phyloP scores from a whole-genome alignment of 371 early-diverging fungal species.

The Paramicrosporidium saccamoebae region DNA sequence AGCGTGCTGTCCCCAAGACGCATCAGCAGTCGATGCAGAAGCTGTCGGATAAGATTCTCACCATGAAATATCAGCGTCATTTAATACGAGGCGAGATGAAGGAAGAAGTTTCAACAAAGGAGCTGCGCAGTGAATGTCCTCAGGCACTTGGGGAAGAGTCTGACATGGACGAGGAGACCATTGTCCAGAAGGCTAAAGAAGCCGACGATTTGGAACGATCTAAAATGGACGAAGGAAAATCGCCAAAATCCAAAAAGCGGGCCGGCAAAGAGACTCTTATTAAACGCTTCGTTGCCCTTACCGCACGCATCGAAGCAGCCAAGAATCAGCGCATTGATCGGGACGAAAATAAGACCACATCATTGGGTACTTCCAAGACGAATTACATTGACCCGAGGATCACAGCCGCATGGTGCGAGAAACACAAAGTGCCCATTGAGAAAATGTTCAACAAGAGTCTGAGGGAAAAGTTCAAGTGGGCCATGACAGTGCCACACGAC shows the following conservation, averaged over 20 bases:
- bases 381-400: slow-evolving; percentile 95
- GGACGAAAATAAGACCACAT: slow-evolving; percentile 89
- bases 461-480: slow-evolving; percentile 86
- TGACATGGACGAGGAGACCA: slow-evolving; percentile 50
- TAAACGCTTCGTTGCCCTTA: slow-evolving; percentile 4
- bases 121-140: slow-evolving; percentile 26
- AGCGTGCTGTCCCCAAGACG: slow-evolving; percentile 44
- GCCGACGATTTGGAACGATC: slow-evolving; percentile 34
- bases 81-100: slow-evolving; percentile 21
- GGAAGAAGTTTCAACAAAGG: slow-evolving; percentile 25
- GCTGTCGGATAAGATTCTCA: slow-evolving; percentile 42
- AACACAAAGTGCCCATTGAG: slow-evolving; percentile 48
- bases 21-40: slow-evolving; percentile 39
- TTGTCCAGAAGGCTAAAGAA: slow-evolving; percentile 13
- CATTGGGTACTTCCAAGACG: slow-evolving; percentile 80
- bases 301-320: slow-evolving; percentile 5
- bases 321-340: slow-evolving; percentile 23
- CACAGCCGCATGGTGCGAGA: slow-evolving; percentile 64
- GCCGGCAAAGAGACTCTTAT: slow-evolving; percentile 14
- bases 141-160: slow-evolving; percentile 23
- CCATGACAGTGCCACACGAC: slow-evolving; percentile 26
- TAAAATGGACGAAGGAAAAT: slow-evolving; percentile 16
- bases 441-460: slow-evolving; percentile 67
- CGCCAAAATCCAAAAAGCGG: slow-evolving; percentile 10
- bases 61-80: slow-evolving; percentile 43